Percentiles rank a stretch among this genome's conserved stretches.
Evolutionary conservation across 371 early-diverging fungal genomes (phyloP).

Genomic region (Mucor ambiguus): DNA sequence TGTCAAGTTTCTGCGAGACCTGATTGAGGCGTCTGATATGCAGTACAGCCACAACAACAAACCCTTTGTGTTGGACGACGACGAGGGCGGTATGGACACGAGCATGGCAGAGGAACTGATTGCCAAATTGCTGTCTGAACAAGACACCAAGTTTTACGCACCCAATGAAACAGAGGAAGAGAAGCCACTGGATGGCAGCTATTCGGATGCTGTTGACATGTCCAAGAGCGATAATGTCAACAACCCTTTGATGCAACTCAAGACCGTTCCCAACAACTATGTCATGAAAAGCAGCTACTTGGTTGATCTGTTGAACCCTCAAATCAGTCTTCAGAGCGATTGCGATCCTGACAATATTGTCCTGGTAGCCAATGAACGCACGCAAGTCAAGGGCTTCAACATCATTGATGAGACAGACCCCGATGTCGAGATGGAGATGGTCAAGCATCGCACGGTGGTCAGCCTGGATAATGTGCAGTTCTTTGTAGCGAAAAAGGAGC

Average conservation of each 20-base stretch:
- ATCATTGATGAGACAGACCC: slow-evolving; percentile 46
- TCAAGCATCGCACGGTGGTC: slow-evolving; percentile 66
- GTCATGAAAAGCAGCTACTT: slow-evolving; percentile 52
- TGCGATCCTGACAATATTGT: slow-evolving; percentile 30
- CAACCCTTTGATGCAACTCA: slow-evolving; percentile 33
- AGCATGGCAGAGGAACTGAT: slow-evolving; percentile 52
- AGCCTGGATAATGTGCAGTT: slow-evolving; percentile 77
- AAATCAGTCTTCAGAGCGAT: slow-evolving; percentile 57
- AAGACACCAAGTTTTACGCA: slow-evolving; percentile 45
- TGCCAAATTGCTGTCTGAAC: slow-evolving; percentile 52
- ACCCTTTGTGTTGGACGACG: slow-evolving; percentile 23
- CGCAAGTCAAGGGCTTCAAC: slow-evolving; percentile 51
- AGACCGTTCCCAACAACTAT: slow-evolving; percentile 47
- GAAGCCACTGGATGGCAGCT: neutral
- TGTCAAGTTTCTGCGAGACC: slow-evolving; percentile 30
- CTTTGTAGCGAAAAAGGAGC: slow-evolving; percentile 53
- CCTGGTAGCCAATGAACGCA: slow-evolving; percentile 59
- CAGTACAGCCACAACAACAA: slow-evolving; percentile 14
- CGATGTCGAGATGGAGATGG: slow-evolving; percentile 49
- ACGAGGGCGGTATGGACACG: neutral
- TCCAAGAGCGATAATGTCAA: slow-evolving; percentile 14
- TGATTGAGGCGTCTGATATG: slow-evolving; percentile 31
- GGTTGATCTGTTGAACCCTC: slow-evolving; percentile 63
- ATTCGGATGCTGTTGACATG: slow-evolving; percentile 7
- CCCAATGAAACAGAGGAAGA: slow-evolving; percentile 48